These are phyloP conservation scores for Penicillium robsamsonii DNA, from an alignment of 495 filamentous ascomycete species.

Conservation along the genomic window DNA sequence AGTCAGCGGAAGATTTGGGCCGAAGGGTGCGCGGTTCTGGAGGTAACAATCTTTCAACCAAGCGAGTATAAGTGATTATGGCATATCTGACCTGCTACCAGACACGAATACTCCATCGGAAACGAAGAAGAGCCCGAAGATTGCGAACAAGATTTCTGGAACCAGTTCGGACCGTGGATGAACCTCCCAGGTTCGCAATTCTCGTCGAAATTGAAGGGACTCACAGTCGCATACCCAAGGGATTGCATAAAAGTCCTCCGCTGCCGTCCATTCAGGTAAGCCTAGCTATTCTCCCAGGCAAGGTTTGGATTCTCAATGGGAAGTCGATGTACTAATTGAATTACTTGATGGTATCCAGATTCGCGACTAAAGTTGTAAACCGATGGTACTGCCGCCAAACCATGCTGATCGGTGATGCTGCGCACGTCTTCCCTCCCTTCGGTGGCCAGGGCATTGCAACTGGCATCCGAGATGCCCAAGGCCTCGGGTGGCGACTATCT, in stretches of 20 bases:
- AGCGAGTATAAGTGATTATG: background rate
- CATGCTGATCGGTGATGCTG: constrained; percentile 45
- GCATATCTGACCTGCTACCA: background rate
- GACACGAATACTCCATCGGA: background rate
- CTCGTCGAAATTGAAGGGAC: background rate
- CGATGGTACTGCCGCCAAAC: constrained; percentile 38
- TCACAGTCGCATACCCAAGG: constrained; percentile 32
- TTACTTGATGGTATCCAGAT: background rate
- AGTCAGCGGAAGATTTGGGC: background rate
- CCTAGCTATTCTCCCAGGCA: constrained; percentile 5
- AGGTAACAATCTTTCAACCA: background rate
- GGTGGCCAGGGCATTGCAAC: constrained; percentile 47
- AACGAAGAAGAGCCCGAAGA: background rate
- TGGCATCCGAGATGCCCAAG: constrained; percentile 28
- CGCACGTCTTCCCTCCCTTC: constrained; percentile 51
- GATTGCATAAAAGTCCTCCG: constrained; percentile 44
- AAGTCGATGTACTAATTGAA: background rate
- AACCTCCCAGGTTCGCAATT: background rate
- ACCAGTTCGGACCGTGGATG: constrained; percentile 10
- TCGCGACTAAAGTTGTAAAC: constrained; percentile 33
- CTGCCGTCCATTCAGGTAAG: constrained; percentile 44
- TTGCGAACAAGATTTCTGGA: constrained; percentile 8
- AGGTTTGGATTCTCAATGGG: no score
- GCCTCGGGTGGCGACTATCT: constrained; percentile 43
- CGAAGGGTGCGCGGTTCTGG: background rate